Conservation (phyloP, 495 filamentous ascomycete species). For the Pseudevernia furfuracea region DNA sequence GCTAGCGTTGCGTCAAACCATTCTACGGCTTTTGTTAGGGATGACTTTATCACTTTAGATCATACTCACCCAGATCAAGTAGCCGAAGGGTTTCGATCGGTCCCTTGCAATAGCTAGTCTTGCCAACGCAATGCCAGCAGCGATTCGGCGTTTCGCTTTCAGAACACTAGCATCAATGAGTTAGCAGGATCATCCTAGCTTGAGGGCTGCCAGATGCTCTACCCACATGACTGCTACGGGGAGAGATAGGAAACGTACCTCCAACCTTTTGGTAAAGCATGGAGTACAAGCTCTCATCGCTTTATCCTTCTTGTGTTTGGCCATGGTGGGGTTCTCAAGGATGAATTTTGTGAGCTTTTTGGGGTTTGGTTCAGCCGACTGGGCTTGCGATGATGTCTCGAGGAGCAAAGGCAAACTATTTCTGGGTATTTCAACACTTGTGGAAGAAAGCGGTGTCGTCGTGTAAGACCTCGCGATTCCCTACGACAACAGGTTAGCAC, state of each 20-base stretch:
- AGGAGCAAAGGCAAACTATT: not conserved
- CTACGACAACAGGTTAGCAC: slow-evolving; percentile 2
- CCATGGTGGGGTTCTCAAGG: slow-evolving; percentile 1
- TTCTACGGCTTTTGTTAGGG: not conserved
- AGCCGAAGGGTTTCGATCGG: slow-evolving; percentile 7
- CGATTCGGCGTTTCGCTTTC: not conserved
- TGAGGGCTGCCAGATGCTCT: not conserved
- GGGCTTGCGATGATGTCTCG: not conserved
- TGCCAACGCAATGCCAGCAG: slow-evolving; percentile 8
- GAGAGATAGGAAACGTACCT: not conserved
- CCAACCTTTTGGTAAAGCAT: slow-evolving; percentile 6
- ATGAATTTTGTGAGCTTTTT: not conserved
- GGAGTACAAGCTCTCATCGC: not conserved
- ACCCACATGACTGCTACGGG: not conserved
- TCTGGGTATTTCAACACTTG: not conserved
- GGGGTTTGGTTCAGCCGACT: not conserved
- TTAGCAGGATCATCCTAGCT: not conserved
- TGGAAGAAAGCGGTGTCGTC: slow-evolving; percentile 6
- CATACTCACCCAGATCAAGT: slow-evolving; percentile 4
- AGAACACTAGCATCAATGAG: not conserved
- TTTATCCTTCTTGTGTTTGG: slow-evolving; percentile 11
- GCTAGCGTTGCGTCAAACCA: not conserved
- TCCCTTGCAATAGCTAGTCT: slow-evolving; percentile 14
- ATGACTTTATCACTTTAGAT: not conserved
- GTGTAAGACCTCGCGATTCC: slow-evolving; percentile 6